These are phyloP conservation scores for Dictyostelium purpureum DNA, from an alignment of 78 protist species.

Conservation along the genomic window DNA sequence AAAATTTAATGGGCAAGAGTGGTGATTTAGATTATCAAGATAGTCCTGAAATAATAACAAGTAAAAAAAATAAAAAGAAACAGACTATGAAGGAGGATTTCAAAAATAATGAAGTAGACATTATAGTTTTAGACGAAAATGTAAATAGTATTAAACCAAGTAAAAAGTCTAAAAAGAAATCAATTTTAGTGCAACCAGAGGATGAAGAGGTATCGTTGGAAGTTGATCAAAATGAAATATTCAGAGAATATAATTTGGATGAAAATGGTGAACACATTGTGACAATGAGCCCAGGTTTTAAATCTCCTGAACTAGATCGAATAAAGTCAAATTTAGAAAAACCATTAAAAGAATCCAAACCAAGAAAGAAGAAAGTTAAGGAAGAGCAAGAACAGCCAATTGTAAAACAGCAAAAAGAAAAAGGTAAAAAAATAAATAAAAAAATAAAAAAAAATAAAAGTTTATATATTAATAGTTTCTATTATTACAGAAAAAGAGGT, in stretches of 20 bases:
- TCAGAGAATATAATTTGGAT: background rate
- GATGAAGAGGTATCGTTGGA: background rate
- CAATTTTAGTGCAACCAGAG: background rate
- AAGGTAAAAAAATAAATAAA: background rate
- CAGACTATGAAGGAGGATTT: too few species aligned
- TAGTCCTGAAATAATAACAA: too few species aligned
- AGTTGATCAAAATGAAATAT: background rate
- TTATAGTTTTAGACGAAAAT: too few species aligned
- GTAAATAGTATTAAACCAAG: background rate
- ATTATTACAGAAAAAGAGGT: background rate
- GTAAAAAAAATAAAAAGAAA: too few species aligned
- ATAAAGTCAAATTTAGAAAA: background rate
- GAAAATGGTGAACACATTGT: slow-evolving; percentile 46
- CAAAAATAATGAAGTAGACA: background rate
- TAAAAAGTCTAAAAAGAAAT: background rate
- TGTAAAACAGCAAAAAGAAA: background rate
- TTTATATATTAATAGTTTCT: background rate
- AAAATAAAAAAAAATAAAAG: background rate
- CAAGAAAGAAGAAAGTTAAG: background rate
- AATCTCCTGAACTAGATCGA: background rate
- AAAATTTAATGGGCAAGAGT: too few species aligned
- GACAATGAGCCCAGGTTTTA: slow-evolving; percentile 11
- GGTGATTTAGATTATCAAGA: too few species aligned
- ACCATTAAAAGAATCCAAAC: background rate
- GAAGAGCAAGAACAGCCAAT: background rate